Evolutionary conservation across 2,329 filamentous ascomycete genomes (phyloP), one percentile per base, ranked within the genome.

Genomic region (Monilinia aucupariae): DNA sequence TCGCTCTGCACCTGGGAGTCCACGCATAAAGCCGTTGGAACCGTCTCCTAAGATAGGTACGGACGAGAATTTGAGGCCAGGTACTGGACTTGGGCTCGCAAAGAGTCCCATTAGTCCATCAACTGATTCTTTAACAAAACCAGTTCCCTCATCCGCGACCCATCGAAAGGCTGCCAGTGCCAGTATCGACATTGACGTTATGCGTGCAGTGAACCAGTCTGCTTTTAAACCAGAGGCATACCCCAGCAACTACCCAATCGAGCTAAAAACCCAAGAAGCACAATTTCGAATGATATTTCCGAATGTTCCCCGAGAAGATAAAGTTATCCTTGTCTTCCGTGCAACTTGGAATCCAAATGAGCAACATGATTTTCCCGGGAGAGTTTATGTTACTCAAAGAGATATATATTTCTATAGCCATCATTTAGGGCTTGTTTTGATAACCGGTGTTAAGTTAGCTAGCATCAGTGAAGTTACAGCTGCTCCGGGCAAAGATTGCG

Each of bases 341-440:
- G 93, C 92, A 20, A 91, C 91, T 0, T 99, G 94, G 73, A 88
- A 85, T 70, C 85, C 86, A 1, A 88, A 86, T 68, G 86, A 89
- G 61, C 83, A 86, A 68, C 87, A 90, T 75, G 87, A 90, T 65
- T 91, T 97, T 64, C 87, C 88, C 10, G 88, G 94, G 0, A 85
- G 94, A 60, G 86, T 96, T 30, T 99, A 96, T 74, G 87, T 96
- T 64, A 97, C 93, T 0, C 82, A 88, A 0, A 86, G 88, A 66
- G 89, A 92, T 67, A 86, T 99, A 74, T 97, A 96, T 75, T 97
- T 99, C 73, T 99, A 97, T 76, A 96, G 92, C 70, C 90, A 97
- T 72, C 90, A 97, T 72, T 86, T 97, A 74, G 94, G 94, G 7
- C 82, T 99, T 7, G 89, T 97, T 0, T 81, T 96, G 43, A 90